Base-by-base conservation (phyloP, 1,284 basidiomycete species). In the Phenoliferia sp. region DNA sequence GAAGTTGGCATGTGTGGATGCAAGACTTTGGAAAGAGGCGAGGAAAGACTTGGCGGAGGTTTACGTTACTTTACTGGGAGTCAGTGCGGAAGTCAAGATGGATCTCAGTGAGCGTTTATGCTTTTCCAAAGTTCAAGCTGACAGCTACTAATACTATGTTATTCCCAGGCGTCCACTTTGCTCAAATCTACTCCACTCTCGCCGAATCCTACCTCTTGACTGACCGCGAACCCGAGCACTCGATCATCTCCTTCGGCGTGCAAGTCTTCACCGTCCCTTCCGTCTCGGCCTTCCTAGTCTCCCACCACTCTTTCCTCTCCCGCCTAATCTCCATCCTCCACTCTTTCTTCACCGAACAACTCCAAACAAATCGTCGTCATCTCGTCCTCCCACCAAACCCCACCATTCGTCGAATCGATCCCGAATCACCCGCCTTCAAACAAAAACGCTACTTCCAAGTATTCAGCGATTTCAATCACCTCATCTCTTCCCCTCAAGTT, bases 161-260 rank as follows among this genome's bases (percentile, higher is more conserved):
- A 33, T 19, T 57, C 55, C 10, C 68, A 93, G 92, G 90, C 9
- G 86, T 87, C 2, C 89, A 90, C 69, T 94, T 93, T 77, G 88
- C 90, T 0, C 84, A 85, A 63, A 87, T 92, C 34, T 97, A 95
- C 78, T 88, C 88, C 67, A 85, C 87, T n/a, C 83, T 96, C 60
- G 89, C 94, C 73, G 91, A 95, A 75, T 86, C 90, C 5, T 96
- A 94, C 79, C 86, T 97, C 12, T 86, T 94, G 55, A 87, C 90
- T 29, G 94, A 97, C 75, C 85, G 93, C 31, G 94, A 97, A 78
- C 88, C 90, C 1, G 94, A 97, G 78, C 91, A 90, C 3, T 90
- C 92, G 22, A 90, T 95, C 80, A 91, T 93, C 76, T 92, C 92
- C 74, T 90, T 95, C 73, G 89, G 91, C 34, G 85, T 94, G 22